Percentiles rank a stretch among this genome's conserved stretches.
Evolutionary conservation across 2,329 filamentous ascomycete species (phyloP).

Genomic region (Monosporascus cannonballus): DNA sequence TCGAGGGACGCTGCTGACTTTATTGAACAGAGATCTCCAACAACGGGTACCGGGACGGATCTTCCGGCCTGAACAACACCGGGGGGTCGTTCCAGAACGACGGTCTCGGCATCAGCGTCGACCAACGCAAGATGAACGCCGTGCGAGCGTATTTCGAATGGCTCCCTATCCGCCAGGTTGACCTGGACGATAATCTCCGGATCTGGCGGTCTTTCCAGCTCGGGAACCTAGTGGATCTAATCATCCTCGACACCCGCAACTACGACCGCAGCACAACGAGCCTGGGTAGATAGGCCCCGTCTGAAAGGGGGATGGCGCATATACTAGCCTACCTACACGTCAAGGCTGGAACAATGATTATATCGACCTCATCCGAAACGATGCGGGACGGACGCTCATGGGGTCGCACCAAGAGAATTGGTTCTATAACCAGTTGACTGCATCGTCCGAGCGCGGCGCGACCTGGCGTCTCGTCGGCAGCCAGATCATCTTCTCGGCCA

Average conservation of each 20-base stretch:
- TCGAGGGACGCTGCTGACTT: not conserved
- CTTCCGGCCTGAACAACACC: constrained; percentile 56
- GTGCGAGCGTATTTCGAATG: constrained; percentile 66
- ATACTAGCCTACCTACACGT: constrained; percentile 20
- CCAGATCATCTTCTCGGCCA: constrained; percentile 60
- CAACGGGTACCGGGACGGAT: constrained; percentile 60
- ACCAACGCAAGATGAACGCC: constrained; percentile 67
- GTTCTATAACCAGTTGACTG: constrained; percentile 57
- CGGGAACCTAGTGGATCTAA: constrained; percentile 58
- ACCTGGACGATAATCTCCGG: constrained; percentile 63
- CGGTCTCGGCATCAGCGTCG: constrained; percentile 53
- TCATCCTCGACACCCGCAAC: constrained; percentile 63
- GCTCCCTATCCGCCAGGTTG: constrained; percentile 57
- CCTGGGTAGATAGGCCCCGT: constrained; percentile 19
- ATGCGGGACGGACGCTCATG: constrained; percentile 64
- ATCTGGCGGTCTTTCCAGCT: constrained; percentile 64
- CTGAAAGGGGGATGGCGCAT: not conserved
- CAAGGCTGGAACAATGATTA: constrained; percentile 57
- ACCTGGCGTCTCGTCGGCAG: constrained; percentile 67
- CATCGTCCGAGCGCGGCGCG: constrained; percentile 57
- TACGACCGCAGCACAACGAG: constrained; percentile 62
- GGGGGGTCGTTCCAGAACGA: constrained; percentile 58
- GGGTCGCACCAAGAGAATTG: constrained; percentile 67
- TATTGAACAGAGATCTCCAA: constrained; percentile 47
- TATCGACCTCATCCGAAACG: constrained; percentile 54